Percentiles rank a stretch among this genome's conserved stretches.
These are phyloP conservation scores for Boletus reticuloceps DNA, from an alignment of 768 basidiomycete species.

Conservation along the genomic window DNA sequence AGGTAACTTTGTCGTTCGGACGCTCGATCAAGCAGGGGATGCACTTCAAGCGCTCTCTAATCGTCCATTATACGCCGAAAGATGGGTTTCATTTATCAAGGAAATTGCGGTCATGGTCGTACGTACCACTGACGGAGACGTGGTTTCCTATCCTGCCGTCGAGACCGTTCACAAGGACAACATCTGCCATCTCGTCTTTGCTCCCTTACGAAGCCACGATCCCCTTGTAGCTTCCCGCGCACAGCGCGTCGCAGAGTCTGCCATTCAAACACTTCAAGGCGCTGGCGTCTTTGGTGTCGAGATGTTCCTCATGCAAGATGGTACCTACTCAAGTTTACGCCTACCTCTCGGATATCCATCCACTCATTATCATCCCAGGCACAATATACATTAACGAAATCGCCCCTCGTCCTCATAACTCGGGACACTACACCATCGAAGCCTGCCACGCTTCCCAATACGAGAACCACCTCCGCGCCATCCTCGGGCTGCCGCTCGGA, in stretches of 20 bases:
- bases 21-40: conserved; percentile 48
- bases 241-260: conserved; percentile 71
- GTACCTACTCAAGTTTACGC: conserved; percentile 37
- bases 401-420: conserved; percentile 97
- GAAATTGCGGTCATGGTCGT: conserved; percentile 99
- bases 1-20: conserved; percentile 80
- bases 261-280: conserved; percentile 74
- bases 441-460: conserved; percentile 96
- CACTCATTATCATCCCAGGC: conserved; percentile 41
- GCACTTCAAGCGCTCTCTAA: conserved; percentile 54
- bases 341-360: not conserved
- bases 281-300: conserved; percentile 98
- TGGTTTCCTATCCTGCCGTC: conserved; percentile 84
- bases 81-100: conserved; percentile 83
- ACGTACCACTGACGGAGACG: conserved; percentile 67
- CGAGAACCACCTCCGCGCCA: conserved; percentile 94
- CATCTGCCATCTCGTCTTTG: conserved; percentile 90
- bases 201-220: conserved; percentile 70
- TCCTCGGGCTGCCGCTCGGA: conserved; percentile 86
- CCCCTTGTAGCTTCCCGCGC: conserved; percentile 57
- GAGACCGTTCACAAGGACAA: conserved; percentile 95
- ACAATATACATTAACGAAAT: conserved; percentile 90
- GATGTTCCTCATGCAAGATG: conserved; percentile 91
- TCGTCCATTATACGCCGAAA: conserved; percentile 87
- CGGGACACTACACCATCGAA: conserved; percentile 98